phyloP scores from a whole-genome alignment of 495 filamentous ascomycete species.

The Melanomma pulvis-pyrius region DNA sequence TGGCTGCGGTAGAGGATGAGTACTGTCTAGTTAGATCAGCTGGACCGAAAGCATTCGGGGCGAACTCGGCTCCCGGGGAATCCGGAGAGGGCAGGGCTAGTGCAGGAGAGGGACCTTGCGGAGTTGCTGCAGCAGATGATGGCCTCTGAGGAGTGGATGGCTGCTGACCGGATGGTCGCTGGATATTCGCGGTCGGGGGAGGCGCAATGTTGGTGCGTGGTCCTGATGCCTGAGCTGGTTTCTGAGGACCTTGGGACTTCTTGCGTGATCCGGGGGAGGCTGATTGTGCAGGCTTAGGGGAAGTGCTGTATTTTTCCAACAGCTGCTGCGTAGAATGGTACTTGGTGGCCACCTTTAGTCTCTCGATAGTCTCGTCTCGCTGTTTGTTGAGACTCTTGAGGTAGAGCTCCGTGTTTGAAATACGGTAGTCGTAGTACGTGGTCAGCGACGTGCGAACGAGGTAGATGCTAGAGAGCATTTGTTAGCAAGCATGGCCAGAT shows the following conservation, averaged over 20 bases:
- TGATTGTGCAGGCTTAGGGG: constrained; percentile 24
- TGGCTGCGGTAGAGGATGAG: constrained; percentile 50
- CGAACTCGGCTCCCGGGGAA: constrained; percentile 52
- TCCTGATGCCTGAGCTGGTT: constrained; percentile 28
- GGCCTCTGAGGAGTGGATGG: constrained; percentile 31
- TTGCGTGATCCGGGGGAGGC: constrained; percentile 44
- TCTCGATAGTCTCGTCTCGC: constrained; percentile 83
- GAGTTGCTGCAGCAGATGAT: constrained; percentile 18
- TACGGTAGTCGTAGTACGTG: constrained; percentile 79
- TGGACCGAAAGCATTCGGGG: constrained; percentile 60
- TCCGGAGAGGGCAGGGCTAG: constrained; percentile 6
- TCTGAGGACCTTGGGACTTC: constrained; percentile 42
- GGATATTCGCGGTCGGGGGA: constrained; percentile 88
- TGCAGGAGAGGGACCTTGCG: constrained; percentile 26
- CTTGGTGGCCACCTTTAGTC: constrained; percentile 89
- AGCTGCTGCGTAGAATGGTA: constrained; percentile 93
- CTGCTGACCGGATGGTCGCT: constrained; percentile 35
- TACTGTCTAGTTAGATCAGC: constrained; percentile 47
- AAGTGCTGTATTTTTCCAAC: constrained; percentile 83
- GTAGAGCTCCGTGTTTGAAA: constrained; percentile 64
- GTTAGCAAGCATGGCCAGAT: not conserved
- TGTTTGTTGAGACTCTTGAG: constrained; percentile 75
- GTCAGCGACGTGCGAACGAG: constrained; percentile 60
- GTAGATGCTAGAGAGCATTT: constrained; percentile 61
- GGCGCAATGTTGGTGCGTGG: constrained; percentile 66